Base-by-base conservation (phyloP, 2,329 filamentous ascomycete species). In the Ophiobolus disseminans region DNA sequence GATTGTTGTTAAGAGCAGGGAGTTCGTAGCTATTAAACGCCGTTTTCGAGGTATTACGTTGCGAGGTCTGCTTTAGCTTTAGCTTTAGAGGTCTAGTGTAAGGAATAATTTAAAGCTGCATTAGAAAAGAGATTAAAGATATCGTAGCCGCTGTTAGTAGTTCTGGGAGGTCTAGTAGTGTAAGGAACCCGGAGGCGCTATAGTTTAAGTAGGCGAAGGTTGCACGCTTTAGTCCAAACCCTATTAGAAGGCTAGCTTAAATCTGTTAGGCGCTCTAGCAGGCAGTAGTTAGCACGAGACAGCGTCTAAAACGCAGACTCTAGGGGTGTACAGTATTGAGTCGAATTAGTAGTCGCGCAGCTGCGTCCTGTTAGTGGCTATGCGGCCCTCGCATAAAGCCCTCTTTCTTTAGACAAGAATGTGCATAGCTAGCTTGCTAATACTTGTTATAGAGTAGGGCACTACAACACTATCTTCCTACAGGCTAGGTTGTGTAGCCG, bases 171-270 rank as follows among this genome's bases (percentile, higher is more conserved):
- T 31, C 25, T 44, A 10, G 39, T 44, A 28, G 21, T 52, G 21
- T 20, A 25, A 38, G 26, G 32, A 44, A 48, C 13, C 19, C 20
- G 38, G 44, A 44, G 26, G 31, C 17, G 48, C 22, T 32, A 34
- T 22, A 20, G 16, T 40, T 52, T 52, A 52, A 52, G 48, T 47
- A 48, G 34, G 40, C 38, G n/a, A 52, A 47, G 26, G 26, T 40
- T 52, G 39, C 17, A 52, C 38, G 26, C 43, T 47, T 36, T 13
- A 20, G 36, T 23, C n/a, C 9, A 17, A 42, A 14, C 21, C 28
- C 19, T 28, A 34, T 46, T 20, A 28, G 48, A 50, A 42, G 46
- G 37, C 37, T 46, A 4, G 37, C 40, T 46, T 39, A 16, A 42
- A 38, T 40, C 28, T 10, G 30, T 42, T 41, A 10, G 19, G 32